Base-by-base conservation (phyloP, 2,329 filamentous ascomycete genomes). In the Zymoseptoria ardabiliae region DNA sequence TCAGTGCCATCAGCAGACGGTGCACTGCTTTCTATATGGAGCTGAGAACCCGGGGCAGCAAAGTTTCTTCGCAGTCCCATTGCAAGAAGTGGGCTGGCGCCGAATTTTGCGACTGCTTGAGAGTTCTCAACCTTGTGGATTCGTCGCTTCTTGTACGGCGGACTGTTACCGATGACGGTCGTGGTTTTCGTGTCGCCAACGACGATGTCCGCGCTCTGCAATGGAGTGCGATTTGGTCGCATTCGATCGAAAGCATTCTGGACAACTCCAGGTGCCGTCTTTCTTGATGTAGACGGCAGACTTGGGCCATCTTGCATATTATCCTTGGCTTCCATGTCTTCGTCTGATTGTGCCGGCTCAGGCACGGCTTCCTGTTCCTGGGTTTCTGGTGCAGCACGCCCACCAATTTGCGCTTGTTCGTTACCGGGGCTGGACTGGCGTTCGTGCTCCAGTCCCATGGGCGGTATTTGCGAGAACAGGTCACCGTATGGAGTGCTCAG, bases 201-300 rank as follows among this genome's bases (percentile, higher is more conserved):
- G 0, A 87, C 91, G 53, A 93, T 89, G 1, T 87, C 90, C 20
- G 89, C 88, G 55, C 86, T 76, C 66, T 90, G 85, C 25, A 81
- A 75, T 1, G 82, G 81, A 1, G 81, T 76, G 35, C 87, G 81
- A 69, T 84, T 88, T 0, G 82, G 79, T 17, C 85, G 79, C 82
- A 87, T 86, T 19, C 82, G 79, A 70, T 86, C 82, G 65, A 86
- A 86, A 1, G 85, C 85, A 68, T 81, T 85, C 55, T 82, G 80
- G 22, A 87, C 75, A 0, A 78, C 69, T 50, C 79, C 79, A 17
- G 76, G 73, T 2, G 73, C 75, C 22, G 70, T 68, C 54, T 69
- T 73, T 48, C 71, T 66, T 3, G 71, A 61, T 22, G 59, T 64
- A 1, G 19, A 25, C 21, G 22, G 54, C 19, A 25, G 49, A 45